Evolutionary conservation across 148 eudicot species (phyloP).

Genomic region (Cornus controversa): DNA sequence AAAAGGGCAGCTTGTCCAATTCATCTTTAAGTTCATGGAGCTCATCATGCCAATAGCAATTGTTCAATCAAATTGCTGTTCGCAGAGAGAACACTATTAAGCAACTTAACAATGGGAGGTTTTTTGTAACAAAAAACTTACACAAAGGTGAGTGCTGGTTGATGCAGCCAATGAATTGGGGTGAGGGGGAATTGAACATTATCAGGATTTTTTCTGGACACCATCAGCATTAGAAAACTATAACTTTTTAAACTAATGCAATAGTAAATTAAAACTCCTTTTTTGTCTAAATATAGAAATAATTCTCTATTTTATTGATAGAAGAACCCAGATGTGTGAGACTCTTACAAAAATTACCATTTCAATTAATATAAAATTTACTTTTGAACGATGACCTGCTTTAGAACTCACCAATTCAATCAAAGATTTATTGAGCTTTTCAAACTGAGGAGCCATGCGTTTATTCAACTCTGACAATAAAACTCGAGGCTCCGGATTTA

Average conservation of each 20-base stretch:
- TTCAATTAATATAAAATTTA: too few relatives aligned
- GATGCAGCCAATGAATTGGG: neutral
- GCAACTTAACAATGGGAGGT: neutral
- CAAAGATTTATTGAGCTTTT: constrained; percentile 81
- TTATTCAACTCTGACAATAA: constrained; percentile 70
- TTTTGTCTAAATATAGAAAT: neutral
- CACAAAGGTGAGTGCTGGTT: neutral
- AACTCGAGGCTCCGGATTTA: constrained; percentile 68
- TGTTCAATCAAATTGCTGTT: neutral
- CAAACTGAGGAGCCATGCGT: constrained; percentile 80
- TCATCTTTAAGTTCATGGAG: neutral
- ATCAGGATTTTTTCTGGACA: too few relatives aligned
- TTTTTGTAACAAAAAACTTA: neutral
- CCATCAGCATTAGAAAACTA: neutral
- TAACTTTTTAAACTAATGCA: neutral
- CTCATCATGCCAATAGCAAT: neutral
- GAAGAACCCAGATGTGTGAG: neutral
- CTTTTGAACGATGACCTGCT: neutral
- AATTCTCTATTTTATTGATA: neutral
- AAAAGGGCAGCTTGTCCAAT: neutral
- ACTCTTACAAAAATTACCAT: too few relatives aligned
- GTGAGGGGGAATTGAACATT: too few relatives aligned
- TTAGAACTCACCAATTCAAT: constrained; percentile 58
- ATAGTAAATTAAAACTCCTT: neutral
- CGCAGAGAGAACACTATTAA: neutral